phyloP scores from a whole-genome alignment of 1,139 yeast species.

The Suzukiozyma palmioleophila region DNA sequence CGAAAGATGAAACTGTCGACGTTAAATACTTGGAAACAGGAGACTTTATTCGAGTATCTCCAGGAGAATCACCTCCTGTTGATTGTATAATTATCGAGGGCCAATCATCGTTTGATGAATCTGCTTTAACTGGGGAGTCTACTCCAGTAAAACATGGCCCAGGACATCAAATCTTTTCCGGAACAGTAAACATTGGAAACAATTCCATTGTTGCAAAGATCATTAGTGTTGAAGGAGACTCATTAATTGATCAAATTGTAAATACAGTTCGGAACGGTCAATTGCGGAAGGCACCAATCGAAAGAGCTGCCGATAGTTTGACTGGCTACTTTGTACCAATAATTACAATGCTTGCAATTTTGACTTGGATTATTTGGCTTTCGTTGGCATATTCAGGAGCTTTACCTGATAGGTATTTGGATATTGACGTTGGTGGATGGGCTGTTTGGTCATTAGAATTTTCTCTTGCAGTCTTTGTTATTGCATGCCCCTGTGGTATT shows the following conservation, averaged over 20 bases:
- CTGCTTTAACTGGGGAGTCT: conserved; percentile 76
- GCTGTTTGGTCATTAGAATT: conserved; percentile 72
- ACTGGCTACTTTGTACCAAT: conserved; percentile 74
- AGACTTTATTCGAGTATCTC: conserved; percentile 52
- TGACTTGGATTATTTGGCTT: conserved; percentile 70
- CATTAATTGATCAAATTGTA: conserved; percentile 67
- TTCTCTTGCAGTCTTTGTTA: conserved; percentile 72
- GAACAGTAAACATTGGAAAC: conserved; percentile 63
- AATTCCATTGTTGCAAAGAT: conserved; percentile 52
- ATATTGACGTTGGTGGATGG: conserved; percentile 72
- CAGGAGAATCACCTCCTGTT: conserved; percentile 72
- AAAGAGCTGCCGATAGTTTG: conserved; percentile 62
- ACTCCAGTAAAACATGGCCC: conserved; percentile 40
- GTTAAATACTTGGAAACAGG: conserved; percentile 58
- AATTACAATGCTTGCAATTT: conserved; percentile 54
- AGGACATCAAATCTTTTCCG: conserved; percentile 68
- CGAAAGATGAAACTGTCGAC: conserved; percentile 35
- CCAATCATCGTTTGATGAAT: conserved; percentile 61
- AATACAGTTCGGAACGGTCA: conserved; percentile 73
- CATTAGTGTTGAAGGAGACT: conserved; percentile 59
- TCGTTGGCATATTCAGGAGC: conserved; percentile 50
- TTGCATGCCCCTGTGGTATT: conserved; percentile 48
- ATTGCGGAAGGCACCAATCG: conserved; percentile 69
- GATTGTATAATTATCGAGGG: conserved; percentile 65
- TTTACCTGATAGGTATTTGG: conserved; percentile 53